Evolutionary conservation across 495 filamentous ascomycete genomes (phyloP).

Genomic region (Aspergillus funiculosus): DNA sequence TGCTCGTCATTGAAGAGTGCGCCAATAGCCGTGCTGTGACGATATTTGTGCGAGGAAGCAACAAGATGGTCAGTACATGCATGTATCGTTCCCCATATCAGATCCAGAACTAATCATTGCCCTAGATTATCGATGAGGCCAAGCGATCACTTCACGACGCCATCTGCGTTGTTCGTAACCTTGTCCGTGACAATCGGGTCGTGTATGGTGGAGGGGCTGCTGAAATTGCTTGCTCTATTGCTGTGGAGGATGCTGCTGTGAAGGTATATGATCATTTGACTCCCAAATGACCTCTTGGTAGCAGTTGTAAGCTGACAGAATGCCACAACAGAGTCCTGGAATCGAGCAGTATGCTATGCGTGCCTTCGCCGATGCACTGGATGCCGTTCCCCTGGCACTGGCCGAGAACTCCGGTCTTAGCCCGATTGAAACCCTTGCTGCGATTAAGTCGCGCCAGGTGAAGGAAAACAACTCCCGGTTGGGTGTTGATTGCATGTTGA

Average conservation of each 20-base stretch:
- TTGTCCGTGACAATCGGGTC: slow-evolving; percentile 92
- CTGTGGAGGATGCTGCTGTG: slow-evolving; percentile 90
- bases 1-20: slow-evolving; percentile 98
- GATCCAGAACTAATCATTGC: slow-evolving; percentile 21
- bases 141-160: slow-evolving; percentile 97
- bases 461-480: slow-evolving; percentile 79
- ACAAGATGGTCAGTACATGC: slow-evolving; percentile 80
- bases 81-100: no score
- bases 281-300: background rate
- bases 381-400: slow-evolving; percentile 91
- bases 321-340: slow-evolving; percentile 62
- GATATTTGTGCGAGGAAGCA: slow-evolving; percentile 91
- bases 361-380: slow-evolving; percentile 91
- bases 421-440: slow-evolving; percentile 90
- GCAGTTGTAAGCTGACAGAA: slow-evolving; percentile 7
- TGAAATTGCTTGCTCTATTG: slow-evolving; percentile 94
- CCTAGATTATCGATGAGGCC: slow-evolving; percentile 94
- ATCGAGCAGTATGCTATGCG: slow-evolving; percentile 99
- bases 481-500: slow-evolving; percentile 96
- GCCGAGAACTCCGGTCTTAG: slow-evolving; percentile 95
- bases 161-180: slow-evolving; percentile 93
- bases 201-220: slow-evolving; percentile 98
- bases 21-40: slow-evolving; percentile 97
- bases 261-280: slow-evolving; percentile 47
- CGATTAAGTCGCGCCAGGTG: slow-evolving; percentile 92